Evolutionary conservation across 2,329 filamentous ascomycete species (phyloP), one percentile per base, ranked within the genome.

Genomic region (Tricladium varicosporioides): DNA sequence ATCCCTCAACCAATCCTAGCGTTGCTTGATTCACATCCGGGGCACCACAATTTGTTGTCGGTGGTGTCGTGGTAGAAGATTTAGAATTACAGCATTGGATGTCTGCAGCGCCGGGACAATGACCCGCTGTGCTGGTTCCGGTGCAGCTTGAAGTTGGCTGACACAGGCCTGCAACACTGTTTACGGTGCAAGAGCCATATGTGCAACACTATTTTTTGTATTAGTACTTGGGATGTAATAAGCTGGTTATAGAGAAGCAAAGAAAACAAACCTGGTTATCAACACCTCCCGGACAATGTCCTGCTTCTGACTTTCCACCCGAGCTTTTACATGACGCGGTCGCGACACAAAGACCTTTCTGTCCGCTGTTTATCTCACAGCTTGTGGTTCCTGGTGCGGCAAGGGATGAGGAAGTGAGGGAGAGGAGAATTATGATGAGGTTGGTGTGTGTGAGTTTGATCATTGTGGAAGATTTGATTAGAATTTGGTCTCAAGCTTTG

Each of bases 151-250:
- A 8, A 2, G 52, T 48, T 4, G 52, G 16, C 27, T 48, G 44
- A 33, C 52, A 54, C 18, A 54, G 45, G 14, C 52, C 52, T 7
- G 16, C 7, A 1, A 32, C 43, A 18, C 44, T 19, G 15, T 5
- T 15, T 2, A 43, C 45, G n/a, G 52, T 48, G 19, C 52, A 54
- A 14, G 44, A 14, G 4, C 52, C 52, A n/a, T 54, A 54, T n/a
- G 52, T 54, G n/a, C 52, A 54, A 36, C 52, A 54, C 52, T 27
- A 7, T 27, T 27, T 54, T 19, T 47, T n/a, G n/a, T n/a, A 8
- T 11, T 22, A 10, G 13, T 11, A 2, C 2, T 18, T 5, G 14
- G 19, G 19, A 18, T 2, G 18, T 18, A 31, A 40, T 18, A 2
- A 10, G 42, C 15, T 10, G 27, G n/a, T 1, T 3, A 45, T 15